Conservation (phyloP, 352 stramenopile genomes). For the Pythium periplocum region DNA sequence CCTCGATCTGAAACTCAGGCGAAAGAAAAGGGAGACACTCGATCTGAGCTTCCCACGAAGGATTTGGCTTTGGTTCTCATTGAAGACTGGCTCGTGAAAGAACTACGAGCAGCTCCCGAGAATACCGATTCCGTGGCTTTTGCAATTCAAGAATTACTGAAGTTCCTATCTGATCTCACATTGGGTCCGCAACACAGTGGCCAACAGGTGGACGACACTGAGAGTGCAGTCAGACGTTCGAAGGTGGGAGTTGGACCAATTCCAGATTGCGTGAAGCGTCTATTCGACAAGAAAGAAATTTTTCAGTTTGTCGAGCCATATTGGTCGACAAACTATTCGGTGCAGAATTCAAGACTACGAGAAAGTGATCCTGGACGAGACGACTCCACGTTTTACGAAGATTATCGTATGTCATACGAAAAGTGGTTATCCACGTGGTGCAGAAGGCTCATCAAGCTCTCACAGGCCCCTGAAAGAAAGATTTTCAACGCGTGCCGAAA, state of each 20-base stretch:
- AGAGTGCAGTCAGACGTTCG: slow-evolving; percentile 1
- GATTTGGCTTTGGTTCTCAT: slow-evolving; percentile 81
- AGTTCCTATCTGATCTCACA: slow-evolving; percentile 72
- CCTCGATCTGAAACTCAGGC: slow-evolving; percentile 14
- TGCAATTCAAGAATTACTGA: slow-evolving; percentile 83
- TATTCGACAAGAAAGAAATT: slow-evolving; percentile 80
- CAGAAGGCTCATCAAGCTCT: slow-evolving; percentile 65
- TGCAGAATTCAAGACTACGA: slow-evolving; percentile 15
- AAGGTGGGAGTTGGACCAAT: slow-evolving; percentile 24
- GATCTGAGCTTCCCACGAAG: slow-evolving; percentile 67
- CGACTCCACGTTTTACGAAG: slow-evolving; percentile 71
- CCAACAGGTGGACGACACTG: slow-evolving; percentile 22
- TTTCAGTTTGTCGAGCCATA: slow-evolving; percentile 87
- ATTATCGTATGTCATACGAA: slow-evolving; percentile 68
- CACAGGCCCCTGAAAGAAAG: slow-evolving; percentile 76
- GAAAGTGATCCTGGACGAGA: slow-evolving; percentile 12
- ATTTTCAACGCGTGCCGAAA: slow-evolving; percentile 72
- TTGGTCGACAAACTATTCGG: slow-evolving; percentile 82
- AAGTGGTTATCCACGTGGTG: slow-evolving; percentile 82
- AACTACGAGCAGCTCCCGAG: slow-evolving; percentile 76
- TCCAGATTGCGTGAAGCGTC: slow-evolving; percentile 81
- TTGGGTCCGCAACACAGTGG: slow-evolving; percentile 69
- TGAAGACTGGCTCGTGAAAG: slow-evolving; percentile 76
- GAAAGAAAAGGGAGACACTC: slow-evolving; percentile 36
- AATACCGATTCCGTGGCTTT: slow-evolving; percentile 78